Evolutionary conservation across 108 stramenopile species (phyloP), one percentile per base, ranked within the genome.

Genomic region (Skeletonema marinoi): DNA sequence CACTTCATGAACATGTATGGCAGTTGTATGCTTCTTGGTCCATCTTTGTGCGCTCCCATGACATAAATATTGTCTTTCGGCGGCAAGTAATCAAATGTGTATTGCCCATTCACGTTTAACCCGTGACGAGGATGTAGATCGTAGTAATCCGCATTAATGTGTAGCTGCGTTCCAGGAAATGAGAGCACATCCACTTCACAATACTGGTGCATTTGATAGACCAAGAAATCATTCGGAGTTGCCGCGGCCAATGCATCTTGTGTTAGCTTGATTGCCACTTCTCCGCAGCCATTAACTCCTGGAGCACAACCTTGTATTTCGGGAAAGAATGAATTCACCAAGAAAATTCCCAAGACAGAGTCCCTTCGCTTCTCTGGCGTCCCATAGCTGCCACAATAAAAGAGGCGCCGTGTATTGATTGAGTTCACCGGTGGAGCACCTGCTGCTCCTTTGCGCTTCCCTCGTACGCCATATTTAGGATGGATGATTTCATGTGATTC

Each of bases 1-100:
- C 71, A 73, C 42, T 58, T 70, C 74, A 75, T 75, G 8, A 75
- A 19, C 25, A 70, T 70, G 31, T 75, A 75, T 21, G 74, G 68
- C 21, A 75, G 60, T 39, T 61, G 56, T 42, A 75, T 70, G 68
- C 74, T 75, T 8, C 69, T 35, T 31, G 69, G 39, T 16, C 70
- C 74, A 38, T 75, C 74, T 61, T 70, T 3, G 36, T 75, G 74
- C 14, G 74, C 36, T 32, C 74, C 74, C 6, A 75, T 70, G 8
- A 75, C 68, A 32, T 38, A 75, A 11, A 71, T 41, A 25, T 75
- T 70, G 13, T 75, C 58, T 29, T 32, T 61, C 10, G 74, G 68
- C 11, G 74, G 74, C 54, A 56, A n/a, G 25, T 56, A 56, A 29
- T 56, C 54, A 56, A 56, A 10, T n/a, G 56, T 75, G 30, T 71